Percentiles rank a stretch among this genome's conserved stretches.
Evolutionary conservation across 2,329 filamentous ascomycete genomes (phyloP).

Genomic region (Claviceps sp.): DNA sequence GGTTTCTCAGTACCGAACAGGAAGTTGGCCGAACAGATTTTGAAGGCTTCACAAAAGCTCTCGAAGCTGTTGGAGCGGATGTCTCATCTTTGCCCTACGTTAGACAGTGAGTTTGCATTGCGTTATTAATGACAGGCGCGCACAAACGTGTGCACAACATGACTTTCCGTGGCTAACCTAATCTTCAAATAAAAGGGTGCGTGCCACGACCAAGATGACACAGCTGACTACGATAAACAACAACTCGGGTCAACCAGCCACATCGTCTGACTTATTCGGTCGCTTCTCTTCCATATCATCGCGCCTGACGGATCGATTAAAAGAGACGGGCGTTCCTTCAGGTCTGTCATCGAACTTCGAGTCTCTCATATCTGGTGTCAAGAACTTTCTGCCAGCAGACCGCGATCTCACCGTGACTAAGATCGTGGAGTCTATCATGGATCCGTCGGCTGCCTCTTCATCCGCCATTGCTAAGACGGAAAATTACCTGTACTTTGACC

Average conservation of each 20-base stretch:
- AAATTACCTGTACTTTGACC: slow-evolving; percentile 94
- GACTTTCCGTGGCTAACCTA: neutral
- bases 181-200: slow-evolving; percentile 44
- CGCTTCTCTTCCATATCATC: slow-evolving; percentile 88
- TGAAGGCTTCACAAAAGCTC: slow-evolving; percentile 71
- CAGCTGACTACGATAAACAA: slow-evolving; percentile 88
- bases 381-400: slow-evolving; percentile 94
- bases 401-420: slow-evolving; percentile 94
- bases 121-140: neutral
- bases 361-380: slow-evolving; percentile 86
- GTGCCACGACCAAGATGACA: slow-evolving; percentile 93
- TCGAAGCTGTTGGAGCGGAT: slow-evolving; percentile 63
- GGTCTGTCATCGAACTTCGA: slow-evolving; percentile 70
- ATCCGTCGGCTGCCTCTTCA: slow-evolving; percentile 76
- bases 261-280: slow-evolving; percentile 70
- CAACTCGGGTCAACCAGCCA: slow-evolving; percentile 40
- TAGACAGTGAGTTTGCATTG: slow-evolving; percentile 49
- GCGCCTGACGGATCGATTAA: slow-evolving; percentile 83
- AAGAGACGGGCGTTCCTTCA: slow-evolving; percentile 69
- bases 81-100: slow-evolving; percentile 72
- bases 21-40: slow-evolving; percentile 75
- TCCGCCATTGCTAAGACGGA: slow-evolving; percentile 94
- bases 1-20: slow-evolving; percentile 88
- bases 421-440: slow-evolving; percentile 97
- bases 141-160: neutral